Evolutionary conservation across 805 yeast genomes (phyloP), one percentile per base, ranked within the genome.

Genomic region (Ogataea glucozyma): DNA sequence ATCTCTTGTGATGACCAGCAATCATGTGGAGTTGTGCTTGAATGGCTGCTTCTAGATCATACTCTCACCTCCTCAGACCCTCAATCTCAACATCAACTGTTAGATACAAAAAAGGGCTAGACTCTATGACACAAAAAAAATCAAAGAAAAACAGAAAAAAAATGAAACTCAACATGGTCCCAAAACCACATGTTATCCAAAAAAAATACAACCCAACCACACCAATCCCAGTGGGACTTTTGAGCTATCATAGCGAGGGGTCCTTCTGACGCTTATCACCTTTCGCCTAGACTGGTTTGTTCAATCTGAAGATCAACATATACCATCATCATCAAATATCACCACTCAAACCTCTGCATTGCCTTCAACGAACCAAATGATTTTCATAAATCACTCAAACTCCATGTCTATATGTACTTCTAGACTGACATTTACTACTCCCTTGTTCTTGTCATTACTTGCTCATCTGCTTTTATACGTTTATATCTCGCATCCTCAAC

Each of bases 401-500:
- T 22, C 31, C 16, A 20, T 38, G 46, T 41, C 39, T 41, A 46
- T 38, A 38, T 47, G 48, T 47, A 47, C 43, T 43, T 44, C 42
- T 44, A 44, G 46, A 41, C 45, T 23, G n/a, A n/a, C n/a, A 14
- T 27, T 41, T 34, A 14, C 18, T 36, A 14, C 21, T 32, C 21
- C 14, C 30, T 38, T 38, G 23, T 26, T 26, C 24, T 19, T 40
- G 29, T 24, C 38, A 21, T 39, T 13, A 12, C 22, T 31, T 39
- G 23, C 26, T 39, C 31, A 24, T 31, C 20, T 31, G 30, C 40
- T 27, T 41, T 39, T 40, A 34, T 35, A 44, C 13, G 35, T 20
- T 20, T 31, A 31, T 14, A 23, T 16, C 10, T 34, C 37, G 52
- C 54, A 52, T 52, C 57, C 57, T 52, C 57, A 52, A 52, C 57